Evolutionary conservation across 2,329 filamentous ascomycete species (phyloP).

Genomic region (Pyrenophora tritici-repentis): DNA sequence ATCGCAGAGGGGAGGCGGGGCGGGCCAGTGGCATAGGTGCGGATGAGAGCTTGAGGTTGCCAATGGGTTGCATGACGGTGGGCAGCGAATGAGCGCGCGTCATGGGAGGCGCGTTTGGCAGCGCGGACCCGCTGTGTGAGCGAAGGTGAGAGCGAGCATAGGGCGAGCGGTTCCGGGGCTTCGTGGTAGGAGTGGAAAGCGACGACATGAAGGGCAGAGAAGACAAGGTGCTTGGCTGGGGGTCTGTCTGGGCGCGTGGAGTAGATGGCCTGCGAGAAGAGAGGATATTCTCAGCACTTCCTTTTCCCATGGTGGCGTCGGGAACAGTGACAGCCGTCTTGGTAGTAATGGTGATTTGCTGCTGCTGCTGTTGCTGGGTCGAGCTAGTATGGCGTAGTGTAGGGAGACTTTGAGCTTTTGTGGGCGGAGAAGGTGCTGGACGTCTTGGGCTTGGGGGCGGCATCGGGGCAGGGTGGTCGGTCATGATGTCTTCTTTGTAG

Average conservation of each 20-base stretch:
- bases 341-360: too few relatives aligned
- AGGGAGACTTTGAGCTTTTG: neutral
- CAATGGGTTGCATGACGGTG: conserved; percentile 44
- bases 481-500: conserved; percentile 26
- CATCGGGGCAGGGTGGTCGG: conserved; percentile 14
- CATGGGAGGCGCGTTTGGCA: conserved; percentile 52
- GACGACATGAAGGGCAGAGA: conserved; percentile 17
- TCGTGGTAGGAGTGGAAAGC: conserved; percentile 11
- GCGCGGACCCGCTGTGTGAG: conserved; percentile 50
- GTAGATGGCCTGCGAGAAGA: conserved; percentile 39
- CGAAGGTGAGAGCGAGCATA: conserved; percentile 54
- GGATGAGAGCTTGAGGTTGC: conserved; percentile 44
- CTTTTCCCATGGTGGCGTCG: conserved; percentile 30
- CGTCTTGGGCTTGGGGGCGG: conserved; percentile 11
- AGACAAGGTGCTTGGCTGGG: conserved; percentile 30
- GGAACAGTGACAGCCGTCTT: neutral
- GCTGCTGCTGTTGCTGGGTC: neutral
- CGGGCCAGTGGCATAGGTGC: conserved; percentile 32
- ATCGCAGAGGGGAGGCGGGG: conserved; percentile 49
- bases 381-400: neutral
- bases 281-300: conserved; percentile 28
- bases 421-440: too few relatives aligned
- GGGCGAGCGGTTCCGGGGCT: conserved; percentile 53
- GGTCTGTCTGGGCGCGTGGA: conserved; percentile 48
- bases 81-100: conserved; percentile 55